These are phyloP conservation scores for Thelonectria olida DNA, from an alignment of 2,329 filamentous ascomycete genomes.

Conservation along the genomic window DNA sequence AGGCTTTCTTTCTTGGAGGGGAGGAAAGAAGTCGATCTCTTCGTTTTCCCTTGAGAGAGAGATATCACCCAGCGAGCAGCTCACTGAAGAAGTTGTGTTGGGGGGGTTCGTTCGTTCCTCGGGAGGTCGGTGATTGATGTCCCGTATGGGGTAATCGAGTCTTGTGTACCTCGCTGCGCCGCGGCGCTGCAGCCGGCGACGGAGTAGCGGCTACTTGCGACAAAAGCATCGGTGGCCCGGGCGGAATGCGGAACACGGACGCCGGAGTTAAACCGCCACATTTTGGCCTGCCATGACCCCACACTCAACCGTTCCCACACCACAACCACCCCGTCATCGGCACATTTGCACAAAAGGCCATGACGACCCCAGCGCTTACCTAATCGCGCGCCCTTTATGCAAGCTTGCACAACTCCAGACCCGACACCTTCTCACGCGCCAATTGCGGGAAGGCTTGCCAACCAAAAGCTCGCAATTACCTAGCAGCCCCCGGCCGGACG, in stretches of 20 bases:
- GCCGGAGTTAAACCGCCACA: neutral
- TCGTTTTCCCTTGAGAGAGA: too few relatives aligned
- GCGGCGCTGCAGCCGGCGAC: neutral
- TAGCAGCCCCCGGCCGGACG: slow-evolving; percentile 18
- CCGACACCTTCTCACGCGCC: slow-evolving; percentile 17
- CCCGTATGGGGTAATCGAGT: too few relatives aligned
- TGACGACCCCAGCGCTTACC: too few relatives aligned
- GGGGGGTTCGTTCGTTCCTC: neutral
- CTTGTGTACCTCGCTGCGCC: neutral
- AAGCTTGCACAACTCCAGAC: neutral
- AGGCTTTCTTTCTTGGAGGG: too few relatives aligned
- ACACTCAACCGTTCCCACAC: too few relatives aligned
- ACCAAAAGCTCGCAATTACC: slow-evolving; percentile 43
- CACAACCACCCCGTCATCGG: too few relatives aligned
- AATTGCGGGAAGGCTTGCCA: slow-evolving; percentile 37
- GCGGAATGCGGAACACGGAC: neutral
- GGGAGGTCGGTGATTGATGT: neutral
- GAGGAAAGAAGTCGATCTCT: too few relatives aligned
- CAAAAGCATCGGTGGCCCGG: neutral
- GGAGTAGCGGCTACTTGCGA: neutral
- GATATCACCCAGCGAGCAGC: too few relatives aligned
- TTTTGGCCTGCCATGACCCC: too few relatives aligned
- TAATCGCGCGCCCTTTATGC: too few relatives aligned
- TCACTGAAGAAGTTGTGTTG: neutral
- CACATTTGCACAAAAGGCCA: too few relatives aligned